Evolutionary conservation across 2,329 filamentous ascomycete species (phyloP), one percentile per base, ranked within the genome.

Genomic region (Penicillium capsulatum): DNA sequence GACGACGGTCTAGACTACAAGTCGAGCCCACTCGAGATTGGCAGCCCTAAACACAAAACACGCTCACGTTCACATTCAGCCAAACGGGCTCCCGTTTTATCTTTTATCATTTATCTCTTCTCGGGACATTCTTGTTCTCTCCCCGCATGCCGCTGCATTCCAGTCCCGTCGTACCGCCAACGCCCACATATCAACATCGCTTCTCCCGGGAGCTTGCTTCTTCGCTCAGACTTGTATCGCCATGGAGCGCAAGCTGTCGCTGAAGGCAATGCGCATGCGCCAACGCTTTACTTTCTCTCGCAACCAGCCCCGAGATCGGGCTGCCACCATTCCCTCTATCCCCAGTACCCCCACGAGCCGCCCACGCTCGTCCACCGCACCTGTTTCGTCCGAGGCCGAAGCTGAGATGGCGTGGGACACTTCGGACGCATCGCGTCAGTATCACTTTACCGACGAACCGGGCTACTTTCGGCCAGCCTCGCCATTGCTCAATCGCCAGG

Each of bases 391-490:
- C 17, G 5, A 9, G 19, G 48, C 28, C 17, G 17, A 36, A 7
- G 31, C 28, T 11, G 34, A 29, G 19, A 19, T 24, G 15, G 28
- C 30, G 13, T 38, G 28, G 32, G 19, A 47, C 31, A 43, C 17
- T 30, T 44, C 45, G 6, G 39, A 58, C 22, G 29, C 38, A 20
- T 50, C 42, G 9, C 51, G 55, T 13, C 48, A 52, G 29, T 65
- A 63, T 43, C 57, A 63, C 29, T 63, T 67, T 38, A 53, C 54
- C 10, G 64, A 67, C 31, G 61, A 63, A 5, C 51, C 59, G 1
- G 54, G 54, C 16, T 52, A 57, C 36, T 60, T 55, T 34, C 50
- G 55, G 17, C 59, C 63, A 3, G 38, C 45, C 3, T 61, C 63
- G 2, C 57, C 61, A 3, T 40, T 66, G 15, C 58, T 67, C 14